A percentile compares a stretch with the other conserved stretches of the same genome.
Conservation (phyloP, 768 basidiomycete species). For the Panus rudis region DNA sequence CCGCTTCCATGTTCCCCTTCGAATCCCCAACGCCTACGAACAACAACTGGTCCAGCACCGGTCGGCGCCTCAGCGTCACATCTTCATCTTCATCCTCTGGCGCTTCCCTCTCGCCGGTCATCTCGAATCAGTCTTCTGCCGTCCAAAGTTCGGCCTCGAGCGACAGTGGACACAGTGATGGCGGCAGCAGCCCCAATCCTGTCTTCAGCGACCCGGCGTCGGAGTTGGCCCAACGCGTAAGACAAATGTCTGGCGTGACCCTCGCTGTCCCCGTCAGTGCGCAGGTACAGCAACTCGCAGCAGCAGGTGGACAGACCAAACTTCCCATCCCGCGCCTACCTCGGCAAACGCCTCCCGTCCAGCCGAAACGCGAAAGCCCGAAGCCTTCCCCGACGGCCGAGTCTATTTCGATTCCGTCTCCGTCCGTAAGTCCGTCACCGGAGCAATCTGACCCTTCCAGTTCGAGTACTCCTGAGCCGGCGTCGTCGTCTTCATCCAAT, state of each 20-base stretch:
- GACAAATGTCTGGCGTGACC: conserved; percentile 31
- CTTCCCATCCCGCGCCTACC: conserved; percentile 47
- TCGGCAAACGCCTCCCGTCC: conserved; percentile 32
- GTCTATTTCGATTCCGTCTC: conserved; percentile 21
- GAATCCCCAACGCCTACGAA: conserved; percentile 11
- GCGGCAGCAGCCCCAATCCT: too few relatives aligned
- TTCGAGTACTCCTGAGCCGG: conserved; percentile 9
- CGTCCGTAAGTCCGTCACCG: conserved; percentile 37
- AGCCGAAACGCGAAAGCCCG: conserved; percentile 12
- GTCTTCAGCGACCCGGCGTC: conserved; percentile 25
- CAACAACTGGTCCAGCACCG: conserved; percentile 15
- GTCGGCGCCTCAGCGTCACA: conserved; percentile 44
- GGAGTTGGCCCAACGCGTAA: conserved; percentile 31
- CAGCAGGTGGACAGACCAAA: conserved; percentile 28
- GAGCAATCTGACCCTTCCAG: conserved; percentile 3
- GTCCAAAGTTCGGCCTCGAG: conserved; percentile 16
- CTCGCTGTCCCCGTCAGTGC: conserved; percentile 31
- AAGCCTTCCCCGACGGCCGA: conserved; percentile 11
- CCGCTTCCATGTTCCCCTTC: conserved; percentile 10
- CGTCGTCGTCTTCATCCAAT: background rate
- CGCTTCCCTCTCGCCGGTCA: conserved; percentile 45
- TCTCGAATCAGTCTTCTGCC: conserved; percentile 34
- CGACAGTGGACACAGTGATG: conserved; percentile 13
- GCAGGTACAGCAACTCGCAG: conserved; percentile 25
- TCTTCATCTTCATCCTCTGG: conserved; percentile 52